Conservation (phyloP, 176 grass and related monocot genomes). For the Alloteropsis semialata region DNA sequence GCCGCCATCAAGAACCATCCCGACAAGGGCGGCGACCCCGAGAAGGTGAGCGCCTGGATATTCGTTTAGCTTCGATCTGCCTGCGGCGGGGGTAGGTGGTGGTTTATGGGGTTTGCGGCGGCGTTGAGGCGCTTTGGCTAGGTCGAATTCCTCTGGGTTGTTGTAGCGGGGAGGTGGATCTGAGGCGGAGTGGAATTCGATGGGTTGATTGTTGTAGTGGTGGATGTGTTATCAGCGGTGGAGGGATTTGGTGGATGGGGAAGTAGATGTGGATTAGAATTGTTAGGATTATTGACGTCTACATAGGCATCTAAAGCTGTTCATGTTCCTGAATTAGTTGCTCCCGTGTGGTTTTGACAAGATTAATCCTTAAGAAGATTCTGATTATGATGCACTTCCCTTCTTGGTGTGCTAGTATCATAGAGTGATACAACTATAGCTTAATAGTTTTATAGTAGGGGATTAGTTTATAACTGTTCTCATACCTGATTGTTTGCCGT, state of each 20-base stretch:
- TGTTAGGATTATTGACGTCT: neutral
- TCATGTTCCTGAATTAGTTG: neutral
- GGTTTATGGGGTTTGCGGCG: neutral
- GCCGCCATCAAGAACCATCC: slow-evolving; percentile 97
- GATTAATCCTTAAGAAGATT: neutral
- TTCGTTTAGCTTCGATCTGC: neutral
- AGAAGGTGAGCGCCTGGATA: slow-evolving; percentile 48
- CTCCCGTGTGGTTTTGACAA: neutral
- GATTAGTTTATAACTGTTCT: neutral
- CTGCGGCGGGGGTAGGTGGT: neutral
- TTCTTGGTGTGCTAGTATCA: neutral
- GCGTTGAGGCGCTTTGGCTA: neutral
- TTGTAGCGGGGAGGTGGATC: neutral
- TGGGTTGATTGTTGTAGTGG: neutral
- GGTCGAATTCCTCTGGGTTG: neutral
- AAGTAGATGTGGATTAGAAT: neutral
- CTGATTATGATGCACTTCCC: neutral
- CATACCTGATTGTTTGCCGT: neutral
- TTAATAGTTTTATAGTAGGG: neutral
- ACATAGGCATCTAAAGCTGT: neutral
- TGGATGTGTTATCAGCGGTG: neutral
- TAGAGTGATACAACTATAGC: neutral
- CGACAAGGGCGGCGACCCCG: slow-evolving; percentile 88
- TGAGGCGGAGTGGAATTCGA: neutral
- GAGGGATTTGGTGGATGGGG: neutral